Percentiles rank a stretch among this genome's conserved stretches.
These are phyloP conservation scores for Sedum album DNA, from an alignment of 164 flowering plant species.

Conservation along the genomic window DNA sequence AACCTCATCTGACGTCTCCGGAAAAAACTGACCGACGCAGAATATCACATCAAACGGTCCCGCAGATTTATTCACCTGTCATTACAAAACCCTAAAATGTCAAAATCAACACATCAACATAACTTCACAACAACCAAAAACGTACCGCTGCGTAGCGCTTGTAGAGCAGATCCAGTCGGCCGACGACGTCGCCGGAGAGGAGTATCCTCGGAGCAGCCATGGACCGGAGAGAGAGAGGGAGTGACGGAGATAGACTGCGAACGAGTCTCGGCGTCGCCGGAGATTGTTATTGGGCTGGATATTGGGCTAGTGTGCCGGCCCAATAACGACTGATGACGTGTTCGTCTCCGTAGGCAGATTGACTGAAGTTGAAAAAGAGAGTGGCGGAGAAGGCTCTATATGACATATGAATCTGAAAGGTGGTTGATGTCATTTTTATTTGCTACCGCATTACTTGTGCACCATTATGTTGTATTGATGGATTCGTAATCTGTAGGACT, in stretches of 20 bases:
- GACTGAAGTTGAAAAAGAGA: too few relatives aligned
- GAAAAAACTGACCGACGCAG: constrained; percentile 97
- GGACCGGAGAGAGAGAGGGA: neutral
- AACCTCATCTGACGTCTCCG: constrained; percentile 54
- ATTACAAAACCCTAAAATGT: neutral
- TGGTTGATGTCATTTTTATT: too few relatives aligned
- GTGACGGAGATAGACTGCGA: neutral
- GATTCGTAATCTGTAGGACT: too few relatives aligned
- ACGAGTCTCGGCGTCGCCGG: neutral
- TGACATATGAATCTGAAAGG: too few relatives aligned
- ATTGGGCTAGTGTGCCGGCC: neutral
- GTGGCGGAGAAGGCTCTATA: neutral
- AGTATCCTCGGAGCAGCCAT: constrained; percentile 83
- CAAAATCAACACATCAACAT: neutral
- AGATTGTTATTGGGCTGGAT: neutral
- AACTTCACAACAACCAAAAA: constrained; percentile 15
- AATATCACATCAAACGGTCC: constrained; percentile 87
- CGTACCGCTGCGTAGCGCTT: constrained; percentile 68
- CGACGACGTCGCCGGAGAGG: constrained; percentile 78
- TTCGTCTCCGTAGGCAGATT: too few relatives aligned
- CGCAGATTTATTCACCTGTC: constrained; percentile 75
- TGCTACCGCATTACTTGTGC: too few relatives aligned
- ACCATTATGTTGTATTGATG: too few relatives aligned
- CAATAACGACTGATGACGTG: neutral
- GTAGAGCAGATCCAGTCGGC: constrained; percentile 79